Base-by-base conservation (phyloP, 1,139 yeast species). In the Blastobotrys ciferrii region DNA sequence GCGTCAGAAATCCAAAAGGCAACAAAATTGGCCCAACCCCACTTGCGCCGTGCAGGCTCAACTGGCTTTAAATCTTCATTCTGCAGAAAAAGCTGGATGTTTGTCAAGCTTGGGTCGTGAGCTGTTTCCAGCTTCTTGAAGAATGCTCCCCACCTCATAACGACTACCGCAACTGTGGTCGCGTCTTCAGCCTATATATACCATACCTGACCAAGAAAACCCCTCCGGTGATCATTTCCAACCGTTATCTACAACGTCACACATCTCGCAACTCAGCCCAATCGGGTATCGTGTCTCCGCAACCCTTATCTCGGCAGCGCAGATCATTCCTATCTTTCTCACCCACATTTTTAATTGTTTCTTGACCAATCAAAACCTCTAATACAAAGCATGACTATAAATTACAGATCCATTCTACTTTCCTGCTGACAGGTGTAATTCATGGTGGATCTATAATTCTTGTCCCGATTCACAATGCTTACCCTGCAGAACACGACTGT, bases 1-100 rank as follows among this genome's bases (percentile, higher is more conserved):
- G 94, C 81, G 63, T 87, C 96, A 1, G 95, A 89, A 50, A 87
- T 68, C 96, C 96, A 87, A 60, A 86, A 86, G 53, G 78, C 81
- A 7, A 83, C 81, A 63, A 71, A 87, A 62, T 86, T 85, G 65
- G 74, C 82, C 94, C 95, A 86, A 25, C 78, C 72, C 96, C 96
- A 87, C 19, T 76, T 75, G 63, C 95, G 74, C 4, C 72, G 71
- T 14, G 71, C 76, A 20, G 69, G 74, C 59, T 84, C 87, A 1
- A 87, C 91, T 0, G 96, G 95, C 56, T 79, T 77, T 59, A 87
- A 74, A 69, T 87, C 96, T 55, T 76, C 73, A 66, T 87, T 87
- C 60, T 76, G 80, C 44, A 87, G 72, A 46, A 65, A 66, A 45
- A 58, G 51, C 43, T 60, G 51, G 11, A 38, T 35, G 14, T 46